Base-by-base conservation (phyloP, 2,329 filamentous ascomycete species). In the Zymoseptoria passerinii region DNA sequence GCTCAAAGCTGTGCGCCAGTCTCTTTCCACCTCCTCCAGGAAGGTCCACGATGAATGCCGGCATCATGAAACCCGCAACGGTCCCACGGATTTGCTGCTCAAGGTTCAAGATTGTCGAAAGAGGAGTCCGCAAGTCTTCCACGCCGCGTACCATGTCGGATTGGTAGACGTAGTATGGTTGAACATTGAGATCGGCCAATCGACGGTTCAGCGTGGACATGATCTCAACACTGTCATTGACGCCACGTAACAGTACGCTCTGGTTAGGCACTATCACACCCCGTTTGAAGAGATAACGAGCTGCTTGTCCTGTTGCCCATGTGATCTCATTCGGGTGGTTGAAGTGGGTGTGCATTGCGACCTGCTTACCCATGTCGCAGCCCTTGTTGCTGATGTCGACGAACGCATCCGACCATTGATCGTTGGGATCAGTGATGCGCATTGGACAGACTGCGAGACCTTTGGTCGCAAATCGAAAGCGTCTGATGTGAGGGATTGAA, bases 101-200 rank as follows among this genome's bases (percentile, higher is more conserved):
- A 0, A 87, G 72, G 18, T 82, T 72, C 16, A 86, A 75, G 52
- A 84, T 83, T 1, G 79, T 82, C 50, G 76, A 75, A 9, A 87
- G 75, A 1, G 83, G 82, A 0, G 83, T 87, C 7, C 84, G 80
- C 20, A 86, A 74, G 65, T 87, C 83, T 72, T 87, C 84, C 2
- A 83, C 76, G 50, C 78, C 80, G 28, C 75, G 71, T 8, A 85
- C 81, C 78, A 86, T 82, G 68, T 87, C 84, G 52, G 80, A 81
- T 66, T 85, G 83, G 69, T 86, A 87, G 54, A 87, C 79, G 65
- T 87, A 87, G 69, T 86, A 86, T 5, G 83, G 83, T 53, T 78
- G 73, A 52, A 86, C 78, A 50, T 80, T 81, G 60, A 82, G 81
- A 61, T 82, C 77, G 1, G 80, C 79, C 23, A 86, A 74, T 52